phyloP scores from a whole-genome alignment of 139 green algal genomes.

The Tetradesmus obliquus region DNA sequence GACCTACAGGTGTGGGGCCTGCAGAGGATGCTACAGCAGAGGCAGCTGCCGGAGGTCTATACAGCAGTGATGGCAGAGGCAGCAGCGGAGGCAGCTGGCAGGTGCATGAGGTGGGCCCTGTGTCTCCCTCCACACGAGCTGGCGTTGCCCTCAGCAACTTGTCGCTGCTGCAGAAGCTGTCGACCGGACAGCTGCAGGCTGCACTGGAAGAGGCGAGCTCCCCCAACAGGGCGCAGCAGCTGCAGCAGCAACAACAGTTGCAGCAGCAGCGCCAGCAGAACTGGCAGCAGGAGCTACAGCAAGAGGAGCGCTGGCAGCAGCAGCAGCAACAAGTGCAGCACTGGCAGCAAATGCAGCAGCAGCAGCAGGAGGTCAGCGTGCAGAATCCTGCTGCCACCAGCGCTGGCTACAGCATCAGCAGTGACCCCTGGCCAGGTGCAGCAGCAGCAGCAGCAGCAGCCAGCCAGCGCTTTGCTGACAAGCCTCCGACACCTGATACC shows the following conservation, averaged over 20 bases:
- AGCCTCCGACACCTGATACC: neutral
- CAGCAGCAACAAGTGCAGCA: neutral
- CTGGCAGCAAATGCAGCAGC: neutral
- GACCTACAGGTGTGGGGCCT: neutral
- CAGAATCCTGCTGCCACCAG: neutral
- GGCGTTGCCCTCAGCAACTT: slow-evolving; percentile 32
- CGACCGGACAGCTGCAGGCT: slow-evolving; percentile 18
- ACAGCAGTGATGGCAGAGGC: neutral
- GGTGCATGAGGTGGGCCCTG: neutral
- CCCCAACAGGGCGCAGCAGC: neutral
- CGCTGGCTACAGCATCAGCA: neutral
- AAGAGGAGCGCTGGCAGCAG: neutral
- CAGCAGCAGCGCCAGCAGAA: neutral
- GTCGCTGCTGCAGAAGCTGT: slow-evolving; percentile 35
- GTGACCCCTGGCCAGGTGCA: neutral
- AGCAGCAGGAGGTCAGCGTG: neutral
- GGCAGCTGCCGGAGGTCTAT: neutral
- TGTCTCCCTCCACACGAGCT: slow-evolving; percentile 8
- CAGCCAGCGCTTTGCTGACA: neutral
- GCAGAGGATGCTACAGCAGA: neutral
- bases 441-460: neutral
- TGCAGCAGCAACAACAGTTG: neutral
- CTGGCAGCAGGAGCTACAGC: neutral
- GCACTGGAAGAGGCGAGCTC: neutral
- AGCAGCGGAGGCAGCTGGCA: neutral